phyloP scores from a whole-genome alignment of 2,329 filamentous ascomycete species.

The Epichloe hybrida region DNA sequence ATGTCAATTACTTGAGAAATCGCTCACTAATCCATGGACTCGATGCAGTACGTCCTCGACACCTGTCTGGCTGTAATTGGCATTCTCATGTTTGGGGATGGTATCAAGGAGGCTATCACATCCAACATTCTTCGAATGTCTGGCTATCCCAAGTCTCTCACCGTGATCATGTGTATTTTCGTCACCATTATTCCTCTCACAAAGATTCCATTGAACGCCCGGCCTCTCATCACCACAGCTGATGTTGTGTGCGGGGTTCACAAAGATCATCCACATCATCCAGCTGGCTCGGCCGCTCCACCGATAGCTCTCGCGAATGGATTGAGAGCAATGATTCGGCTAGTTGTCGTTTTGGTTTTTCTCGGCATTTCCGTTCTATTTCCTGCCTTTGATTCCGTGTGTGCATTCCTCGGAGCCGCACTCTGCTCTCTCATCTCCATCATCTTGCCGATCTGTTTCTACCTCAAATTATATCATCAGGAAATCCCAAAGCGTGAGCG shows the following conservation, averaged over 20 bases:
- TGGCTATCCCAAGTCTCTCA: conserved; percentile 61
- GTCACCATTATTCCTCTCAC: conserved; percentile 89
- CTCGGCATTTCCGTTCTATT: conserved; percentile 56
- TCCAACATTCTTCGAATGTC: conserved; percentile 68
- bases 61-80: conserved; percentile 70
- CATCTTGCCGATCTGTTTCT: conserved; percentile 75
- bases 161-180: conserved; percentile 70
- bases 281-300: conserved; percentile 26
- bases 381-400: conserved; percentile 78
- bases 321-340: conserved; percentile 47
- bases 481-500: conserved; percentile 54
- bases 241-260: conserved; percentile 72
- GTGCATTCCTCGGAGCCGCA: conserved; percentile 79
- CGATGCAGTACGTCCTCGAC: conserved; percentile 60
- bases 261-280: conserved; percentile 20
- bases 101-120: conserved; percentile 78
- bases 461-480: conserved; percentile 74
- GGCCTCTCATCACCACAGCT: conserved; percentile 73
- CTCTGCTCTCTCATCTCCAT: conserved; percentile 92
- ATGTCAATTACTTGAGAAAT: no score
- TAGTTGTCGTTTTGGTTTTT: conserved; percentile 57
- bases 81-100: conserved; percentile 87
- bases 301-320: conserved; percentile 27
- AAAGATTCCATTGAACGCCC: conserved; percentile 82
- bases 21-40: not conserved